Evolutionary conservation across 768 basidiomycete species (phyloP), one percentile per base, ranked within the genome.

Genomic region (Galerina marginata): DNA sequence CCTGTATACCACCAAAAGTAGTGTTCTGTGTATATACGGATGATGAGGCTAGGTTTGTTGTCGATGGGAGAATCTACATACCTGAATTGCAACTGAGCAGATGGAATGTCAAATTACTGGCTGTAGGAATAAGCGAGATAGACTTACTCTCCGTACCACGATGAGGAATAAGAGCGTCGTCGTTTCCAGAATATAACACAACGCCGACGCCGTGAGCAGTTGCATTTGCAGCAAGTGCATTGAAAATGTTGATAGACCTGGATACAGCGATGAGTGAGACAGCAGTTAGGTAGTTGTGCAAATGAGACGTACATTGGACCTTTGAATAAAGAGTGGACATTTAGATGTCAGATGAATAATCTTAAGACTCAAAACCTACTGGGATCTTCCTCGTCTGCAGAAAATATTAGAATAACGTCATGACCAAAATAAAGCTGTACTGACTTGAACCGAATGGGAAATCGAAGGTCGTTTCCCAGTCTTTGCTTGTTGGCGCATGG

Each of bases 1-100:
- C 91, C 72, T 85, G 88, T 44, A 87, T 86, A 6, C 89, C 90
- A 25, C 89, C 90, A 63, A 91, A 92, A 0, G 91, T 91, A 25
- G 89, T 90, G 65, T 92, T 92, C 87, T 91, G 33, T 3, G 52
- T 0, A 38, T 37, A 9, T 38, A 51, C 7, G 43, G 37, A 49
- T 14, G 29, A 12, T 12, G 14, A 33, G 29, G 29, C 29, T 29
- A 20, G 14, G 20, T 9, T 46, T 14, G 42, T 25, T 20, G 20
- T 20, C 20, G 20, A 11, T 11, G 37, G 23, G 11, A 20, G 15
- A 9, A 16, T 54, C 9, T 14, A 42, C 64, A 20, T 66, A 83
- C 85, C 71, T 86, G 86, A 26, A 88, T 88, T 11, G 81, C 77
- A 42, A 86, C 84, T 86, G 42, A 63, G 53, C 53, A 38, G n/a